These are phyloP conservation scores for Saccharomyces hybrid DNA, from an alignment of 1,139 yeast genomes.

Conservation along the genomic window DNA sequence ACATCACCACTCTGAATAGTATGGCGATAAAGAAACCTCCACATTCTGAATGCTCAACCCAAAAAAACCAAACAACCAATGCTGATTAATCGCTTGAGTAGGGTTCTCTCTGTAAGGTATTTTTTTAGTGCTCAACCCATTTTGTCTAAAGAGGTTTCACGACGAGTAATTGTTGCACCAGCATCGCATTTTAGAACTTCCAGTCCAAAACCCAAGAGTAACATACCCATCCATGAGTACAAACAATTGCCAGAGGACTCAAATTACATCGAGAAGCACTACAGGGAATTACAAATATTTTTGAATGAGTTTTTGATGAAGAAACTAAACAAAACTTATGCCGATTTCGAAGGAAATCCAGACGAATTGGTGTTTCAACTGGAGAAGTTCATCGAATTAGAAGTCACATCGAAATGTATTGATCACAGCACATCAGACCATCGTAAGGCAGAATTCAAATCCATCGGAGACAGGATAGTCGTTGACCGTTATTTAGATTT, in stretches of 20 bases:
- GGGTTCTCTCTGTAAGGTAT: background rate
- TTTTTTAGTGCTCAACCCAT: background rate
- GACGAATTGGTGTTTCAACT: conserved; percentile 28
- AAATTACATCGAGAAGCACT: conserved; percentile 39
- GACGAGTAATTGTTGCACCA: conserved; percentile 18
- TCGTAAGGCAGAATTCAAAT: conserved; percentile 9
- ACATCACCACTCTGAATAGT: no score
- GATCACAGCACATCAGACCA: conserved; percentile 2
- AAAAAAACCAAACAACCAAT: background rate
- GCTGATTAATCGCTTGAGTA: background rate
- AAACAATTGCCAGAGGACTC: conserved; percentile 43
- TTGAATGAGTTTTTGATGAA: conserved; percentile 24
- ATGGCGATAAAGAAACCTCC: no score
- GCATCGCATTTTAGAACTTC: conserved; percentile 11
- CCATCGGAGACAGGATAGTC: conserved; percentile 16
- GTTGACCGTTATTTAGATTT: conserved; percentile 34
- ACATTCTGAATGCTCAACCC: no score
- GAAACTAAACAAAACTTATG: conserved; percentile 25
- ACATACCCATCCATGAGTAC: conserved; percentile 23
- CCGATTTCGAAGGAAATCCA: conserved; percentile 31
- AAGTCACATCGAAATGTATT: conserved; percentile 20
- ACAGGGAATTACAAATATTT: conserved; percentile 34
- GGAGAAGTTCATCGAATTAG: conserved; percentile 29
- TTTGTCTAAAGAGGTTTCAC: conserved; percentile 15
- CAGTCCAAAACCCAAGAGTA: background rate